Conservation (phyloP, 768 basidiomycete species). For the Russula foetens region DNA sequence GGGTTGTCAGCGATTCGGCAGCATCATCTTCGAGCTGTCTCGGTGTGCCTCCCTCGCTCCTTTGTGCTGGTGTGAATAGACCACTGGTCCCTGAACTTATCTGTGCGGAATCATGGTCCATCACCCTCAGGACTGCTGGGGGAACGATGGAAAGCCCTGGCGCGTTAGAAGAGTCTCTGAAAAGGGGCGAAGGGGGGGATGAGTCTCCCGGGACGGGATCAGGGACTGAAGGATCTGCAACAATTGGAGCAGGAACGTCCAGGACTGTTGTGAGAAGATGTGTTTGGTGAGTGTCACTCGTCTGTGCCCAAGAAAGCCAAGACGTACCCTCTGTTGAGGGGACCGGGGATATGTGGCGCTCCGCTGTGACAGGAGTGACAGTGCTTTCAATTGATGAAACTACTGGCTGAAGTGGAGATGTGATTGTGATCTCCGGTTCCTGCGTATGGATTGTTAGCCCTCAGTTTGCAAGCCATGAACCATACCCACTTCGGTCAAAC, state of each 20-base stretch:
- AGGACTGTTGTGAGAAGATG: neutral
- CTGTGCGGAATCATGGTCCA: slow-evolving; percentile 1
- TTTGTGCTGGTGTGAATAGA: slow-evolving; percentile 18
- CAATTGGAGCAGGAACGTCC: slow-evolving; percentile 15
- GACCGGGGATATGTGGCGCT: neutral
- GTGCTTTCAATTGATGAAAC: neutral
- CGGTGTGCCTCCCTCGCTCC: slow-evolving; percentile 13
- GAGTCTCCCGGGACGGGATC: slow-evolving; percentile 14
- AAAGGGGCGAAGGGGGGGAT: neutral
- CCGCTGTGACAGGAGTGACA: neutral
- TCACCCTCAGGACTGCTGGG: neutral
- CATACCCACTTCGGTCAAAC: slow-evolving; percentile 2
- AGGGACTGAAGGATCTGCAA: slow-evolving; percentile 20
- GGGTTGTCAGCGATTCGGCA: neutral
- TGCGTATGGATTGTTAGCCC: neutral
- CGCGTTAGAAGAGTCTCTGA: neutral
- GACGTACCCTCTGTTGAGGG: neutral
- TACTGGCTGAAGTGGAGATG: neutral
- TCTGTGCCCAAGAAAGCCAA: neutral
- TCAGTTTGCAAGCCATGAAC: neutral
- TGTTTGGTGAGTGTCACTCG: neutral
- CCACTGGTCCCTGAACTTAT: slow-evolving; percentile 10
- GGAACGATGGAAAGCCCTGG: slow-evolving; percentile 2
- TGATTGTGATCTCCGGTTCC: neutral
- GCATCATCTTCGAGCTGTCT: slow-evolving; percentile 10